phyloP scores from a whole-genome alignment of 2,329 filamentous ascomycete genomes.

The Ceratocystis eucalypticola region DNA sequence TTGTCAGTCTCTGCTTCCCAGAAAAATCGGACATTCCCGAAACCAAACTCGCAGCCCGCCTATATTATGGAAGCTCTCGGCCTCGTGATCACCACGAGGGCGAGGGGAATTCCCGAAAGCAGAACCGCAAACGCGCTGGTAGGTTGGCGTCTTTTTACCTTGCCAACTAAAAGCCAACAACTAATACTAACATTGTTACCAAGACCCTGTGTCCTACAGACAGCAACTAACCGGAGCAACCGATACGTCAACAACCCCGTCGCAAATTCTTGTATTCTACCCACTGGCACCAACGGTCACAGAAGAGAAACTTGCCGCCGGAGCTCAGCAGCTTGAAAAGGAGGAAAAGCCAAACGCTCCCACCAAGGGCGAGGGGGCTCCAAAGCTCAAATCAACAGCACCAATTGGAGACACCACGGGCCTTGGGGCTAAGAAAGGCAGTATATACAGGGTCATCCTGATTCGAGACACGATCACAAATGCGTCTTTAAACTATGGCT shows the following conservation, averaged over 20 bases:
- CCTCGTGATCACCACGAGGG: slow-evolving; percentile 20
- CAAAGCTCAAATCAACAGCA: slow-evolving; percentile 47
- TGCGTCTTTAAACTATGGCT: slow-evolving; percentile 68
- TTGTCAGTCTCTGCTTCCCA: slow-evolving; percentile 28
- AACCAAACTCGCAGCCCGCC: slow-evolving; percentile 28
- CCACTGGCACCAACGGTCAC: slow-evolving; percentile 56
- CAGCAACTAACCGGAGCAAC: slow-evolving; percentile 33
- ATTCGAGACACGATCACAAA: slow-evolving; percentile 59
- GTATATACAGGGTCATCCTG: slow-evolving; percentile 62
- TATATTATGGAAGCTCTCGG: slow-evolving; percentile 31
- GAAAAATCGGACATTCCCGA: slow-evolving; percentile 30
- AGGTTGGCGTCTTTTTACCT: neutral
- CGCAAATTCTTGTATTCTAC: slow-evolving; percentile 64
- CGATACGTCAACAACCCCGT: slow-evolving; percentile 43
- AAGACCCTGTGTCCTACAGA: neutral
- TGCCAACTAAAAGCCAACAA: neutral
- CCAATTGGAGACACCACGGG: slow-evolving; percentile 43
- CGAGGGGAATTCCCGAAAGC: neutral
- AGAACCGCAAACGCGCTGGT: neutral
- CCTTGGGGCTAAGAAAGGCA: slow-evolving; percentile 57
- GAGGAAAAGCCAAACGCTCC: slow-evolving; percentile 30
- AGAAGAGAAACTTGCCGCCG: slow-evolving; percentile 58
- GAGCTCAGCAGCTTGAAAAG: slow-evolving; percentile 59
- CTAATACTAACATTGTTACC: neutral
- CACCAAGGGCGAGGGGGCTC: slow-evolving; percentile 28